Evolutionary conservation across 768 basidiomycete species (phyloP), one percentile per base, ranked within the genome.

Genomic region (Tylopilus felleus): DNA sequence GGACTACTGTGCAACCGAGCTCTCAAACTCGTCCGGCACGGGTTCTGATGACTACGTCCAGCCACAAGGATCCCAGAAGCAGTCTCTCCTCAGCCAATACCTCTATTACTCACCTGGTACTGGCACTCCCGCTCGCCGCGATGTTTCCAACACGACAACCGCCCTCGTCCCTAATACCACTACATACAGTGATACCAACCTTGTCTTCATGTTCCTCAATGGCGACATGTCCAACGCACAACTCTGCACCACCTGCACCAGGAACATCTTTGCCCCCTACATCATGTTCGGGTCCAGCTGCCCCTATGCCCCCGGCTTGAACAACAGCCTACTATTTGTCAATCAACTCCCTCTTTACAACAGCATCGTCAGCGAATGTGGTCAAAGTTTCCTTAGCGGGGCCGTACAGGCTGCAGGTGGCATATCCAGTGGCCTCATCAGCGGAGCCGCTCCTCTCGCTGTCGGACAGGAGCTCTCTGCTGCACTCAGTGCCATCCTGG

Each of bases 231-330:
- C 78, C 25, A 60, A 69, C 25, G 49, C 29, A 4, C 33, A 33
- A 23, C 85, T 97, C 41, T 98, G 96, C 84, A 84, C 79, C 2
- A 61, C 84, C 14, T 98, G 96, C 84, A 84, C 90, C 13, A 82
- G 88, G 67, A 80, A 79, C 58, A 74, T 94, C 66, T 66, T 98
- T 60, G 80, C 83, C 2, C 60, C 83, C 9, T 99, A 90, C 79
- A 84, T 91, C 70, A 70, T 74, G 52, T 95, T 81, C 71, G 90
- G 94, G 73, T 80, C 82, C 39, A 68, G 70, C 52, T 72, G 75
- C 41, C 87, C 88, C 1, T 98, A 93, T 69, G 89, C 80, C 8
- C 81, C 87, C 27, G 93, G 96, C 47, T 64, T 97, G 25, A 49
- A 57, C 53, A 76, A 78, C 62, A 89, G 86, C 63, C 67, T 75